Percentiles rank a stretch among this genome's conserved stretches.
These are phyloP conservation scores for Talaromyces sp. DNA, from an alignment of 2,329 filamentous ascomycete genomes.

Conservation along the genomic window DNA sequence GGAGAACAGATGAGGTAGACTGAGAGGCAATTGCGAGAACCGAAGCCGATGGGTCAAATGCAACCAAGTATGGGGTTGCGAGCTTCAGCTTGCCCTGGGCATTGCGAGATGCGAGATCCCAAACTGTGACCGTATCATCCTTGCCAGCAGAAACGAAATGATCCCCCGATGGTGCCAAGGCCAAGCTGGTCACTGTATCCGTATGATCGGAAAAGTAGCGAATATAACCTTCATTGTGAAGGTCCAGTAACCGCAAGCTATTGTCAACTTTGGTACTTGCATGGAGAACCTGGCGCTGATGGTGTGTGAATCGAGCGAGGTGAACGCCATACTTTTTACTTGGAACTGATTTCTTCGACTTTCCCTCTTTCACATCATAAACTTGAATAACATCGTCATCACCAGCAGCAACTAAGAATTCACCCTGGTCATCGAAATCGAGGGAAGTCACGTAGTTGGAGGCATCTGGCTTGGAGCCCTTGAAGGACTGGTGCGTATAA, in stretches of 20 bases:
- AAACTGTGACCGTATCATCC: constrained; percentile 88
- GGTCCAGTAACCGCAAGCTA: constrained; percentile 79
- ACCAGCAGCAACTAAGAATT: constrained; percentile 86
- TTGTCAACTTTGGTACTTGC: constrained; percentile 93
- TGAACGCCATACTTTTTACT: constrained; percentile 98
- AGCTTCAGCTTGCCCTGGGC: constrained; percentile 80
- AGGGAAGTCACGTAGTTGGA: constrained; percentile 76
- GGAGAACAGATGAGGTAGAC: constrained; percentile 73
- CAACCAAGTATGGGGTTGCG: constrained; percentile 76
- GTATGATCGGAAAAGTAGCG: constrained; percentile 95
- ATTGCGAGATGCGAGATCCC: constrained; percentile 82
- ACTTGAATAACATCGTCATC: constrained; percentile 95
- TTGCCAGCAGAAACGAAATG: constrained; percentile 89
- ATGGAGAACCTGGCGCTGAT: constrained; percentile 87
- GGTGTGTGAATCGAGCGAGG: constrained; percentile 91
- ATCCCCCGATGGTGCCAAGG: constrained; percentile 83
- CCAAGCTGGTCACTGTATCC: constrained; percentile 77
- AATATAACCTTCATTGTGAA: constrained; percentile 92
- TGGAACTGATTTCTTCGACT: constrained; percentile 82
- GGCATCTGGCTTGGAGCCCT: constrained; percentile 41
- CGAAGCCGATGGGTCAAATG: constrained; percentile 88
- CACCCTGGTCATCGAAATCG: constrained; percentile 94
- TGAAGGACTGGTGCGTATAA: constrained; percentile 31
- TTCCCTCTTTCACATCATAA: constrained; percentile 89
- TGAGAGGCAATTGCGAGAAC: constrained; percentile 90